Evolutionary conservation across 108 stramenopile genomes (phyloP).

Genomic region (Poteriospumella lacustris): DNA sequence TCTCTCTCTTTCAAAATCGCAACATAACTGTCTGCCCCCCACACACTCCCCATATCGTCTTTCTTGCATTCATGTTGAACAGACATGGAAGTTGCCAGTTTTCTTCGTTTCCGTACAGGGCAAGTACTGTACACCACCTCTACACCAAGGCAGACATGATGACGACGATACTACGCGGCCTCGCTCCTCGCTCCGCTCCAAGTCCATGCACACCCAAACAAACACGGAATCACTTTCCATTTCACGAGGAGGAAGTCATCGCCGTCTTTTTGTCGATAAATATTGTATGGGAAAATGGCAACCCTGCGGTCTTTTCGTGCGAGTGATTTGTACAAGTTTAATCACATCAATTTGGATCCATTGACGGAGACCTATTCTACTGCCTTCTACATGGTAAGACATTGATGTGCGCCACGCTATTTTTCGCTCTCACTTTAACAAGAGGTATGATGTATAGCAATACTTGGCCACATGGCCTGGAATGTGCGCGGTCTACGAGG

Average conservation of each 20-base stretch:
- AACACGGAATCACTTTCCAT: background rate
- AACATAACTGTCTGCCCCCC: too few relatives aligned
- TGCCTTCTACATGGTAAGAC: conserved; percentile 28
- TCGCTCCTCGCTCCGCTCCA: too few relatives aligned
- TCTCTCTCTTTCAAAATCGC: too few relatives aligned
- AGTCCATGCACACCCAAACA: too few relatives aligned
- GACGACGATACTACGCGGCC: too few relatives aligned
- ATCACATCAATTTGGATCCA: conserved; percentile 92
- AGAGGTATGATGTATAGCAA: conserved; percentile 73
- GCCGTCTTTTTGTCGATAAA: too few relatives aligned
- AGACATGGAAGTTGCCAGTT: too few relatives aligned
- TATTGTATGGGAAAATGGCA: conserved; percentile 12
- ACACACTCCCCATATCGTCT: too few relatives aligned
- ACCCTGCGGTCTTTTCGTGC: conserved; percentile 77
- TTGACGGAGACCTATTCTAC: conserved; percentile 74
- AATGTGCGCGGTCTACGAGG: conserved; percentile 75
- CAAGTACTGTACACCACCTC: too few relatives aligned
- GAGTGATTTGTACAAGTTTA: conserved; percentile 90
- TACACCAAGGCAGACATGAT: too few relatives aligned
- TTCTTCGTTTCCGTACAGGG: too few relatives aligned
- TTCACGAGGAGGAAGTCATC: background rate
- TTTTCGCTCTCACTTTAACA: conserved; percentile 43
- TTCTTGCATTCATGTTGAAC: too few relatives aligned
- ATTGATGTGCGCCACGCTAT: conserved; percentile 32
- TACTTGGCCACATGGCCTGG: conserved; percentile 93